These are phyloP conservation scores for Fusarium lyarnte DNA, from an alignment of 2,329 filamentous ascomycete genomes.

Conservation along the genomic window DNA sequence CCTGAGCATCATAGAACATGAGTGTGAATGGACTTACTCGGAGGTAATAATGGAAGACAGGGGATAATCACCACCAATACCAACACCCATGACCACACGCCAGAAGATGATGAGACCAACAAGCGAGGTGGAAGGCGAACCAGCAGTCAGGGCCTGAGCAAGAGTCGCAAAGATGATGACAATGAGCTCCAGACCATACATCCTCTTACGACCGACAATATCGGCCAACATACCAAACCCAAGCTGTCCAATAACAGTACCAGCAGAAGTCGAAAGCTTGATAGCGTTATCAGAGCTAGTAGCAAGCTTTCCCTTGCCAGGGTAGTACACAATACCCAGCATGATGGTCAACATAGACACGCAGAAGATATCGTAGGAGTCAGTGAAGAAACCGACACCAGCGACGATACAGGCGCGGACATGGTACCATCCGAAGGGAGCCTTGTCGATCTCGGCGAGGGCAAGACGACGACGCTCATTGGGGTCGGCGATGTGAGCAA, in stretches of 20 bases:
- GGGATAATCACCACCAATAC: slow-evolving; percentile 72
- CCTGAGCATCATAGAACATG: neutral
- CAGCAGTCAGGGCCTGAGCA: slow-evolving; percentile 73
- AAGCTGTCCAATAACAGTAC: slow-evolving; percentile 84
- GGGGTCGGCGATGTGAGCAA: slow-evolving; percentile 70
- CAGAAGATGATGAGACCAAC: slow-evolving; percentile 80
- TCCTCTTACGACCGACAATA: slow-evolving; percentile 75
- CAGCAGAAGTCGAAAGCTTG: slow-evolving; percentile 85
- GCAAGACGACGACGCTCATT: slow-evolving; percentile 83
- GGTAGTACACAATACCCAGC: slow-evolving; percentile 82
- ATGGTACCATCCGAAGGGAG: slow-evolving; percentile 86
- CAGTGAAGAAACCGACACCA: slow-evolving; percentile 89
- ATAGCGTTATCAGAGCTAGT: slow-evolving; percentile 78
- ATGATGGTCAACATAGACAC: slow-evolving; percentile 78
- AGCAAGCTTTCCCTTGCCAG: slow-evolving; percentile 67
- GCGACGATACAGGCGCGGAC: slow-evolving; percentile 80
- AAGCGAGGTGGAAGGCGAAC: slow-evolving; percentile 70
- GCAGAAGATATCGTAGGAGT: slow-evolving; percentile 85
- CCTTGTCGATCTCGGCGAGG: slow-evolving; percentile 83
- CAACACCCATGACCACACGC: slow-evolving; percentile 74
- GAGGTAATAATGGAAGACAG: slow-evolving; percentile 86
- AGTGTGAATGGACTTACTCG: slow-evolving; percentile 60
- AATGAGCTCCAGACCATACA: slow-evolving; percentile 80
- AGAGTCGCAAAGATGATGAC: slow-evolving; percentile 83
- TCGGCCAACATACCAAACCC: slow-evolving; percentile 82